phyloP scores from a whole-genome alignment of 371 early-diverging fungal genomes.

The Capniomyces stellatus region DNA sequence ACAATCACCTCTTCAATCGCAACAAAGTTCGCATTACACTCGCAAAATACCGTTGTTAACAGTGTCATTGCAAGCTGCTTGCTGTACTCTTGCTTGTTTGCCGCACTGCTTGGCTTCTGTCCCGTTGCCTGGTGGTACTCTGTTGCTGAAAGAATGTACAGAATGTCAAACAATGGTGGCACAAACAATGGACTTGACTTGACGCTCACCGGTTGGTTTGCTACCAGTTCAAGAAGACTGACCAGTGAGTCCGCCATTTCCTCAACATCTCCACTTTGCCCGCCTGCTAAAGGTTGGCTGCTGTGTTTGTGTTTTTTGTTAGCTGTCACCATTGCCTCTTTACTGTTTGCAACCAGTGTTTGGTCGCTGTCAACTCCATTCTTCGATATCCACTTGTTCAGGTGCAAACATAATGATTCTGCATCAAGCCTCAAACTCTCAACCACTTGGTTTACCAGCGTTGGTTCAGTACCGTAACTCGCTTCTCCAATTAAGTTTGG shows the following conservation, averaged over 20 bases:
- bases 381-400: not conserved
- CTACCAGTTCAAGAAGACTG: not conserved
- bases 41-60: slow-evolving; percentile 42
- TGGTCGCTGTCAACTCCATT: not conserved
- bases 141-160: slow-evolving; percentile 49
- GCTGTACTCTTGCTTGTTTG: slow-evolving; percentile 77
- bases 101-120: too few species aligned
- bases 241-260: not conserved
- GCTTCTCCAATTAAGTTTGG: too few species aligned
- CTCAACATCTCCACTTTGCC: too few species aligned
- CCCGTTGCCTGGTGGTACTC: too few species aligned
- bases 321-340: not conserved
- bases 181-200: slow-evolving; percentile 19
- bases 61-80: slow-evolving; percentile 69
- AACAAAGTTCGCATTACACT: slow-evolving; percentile 27
- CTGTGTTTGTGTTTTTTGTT: too few species aligned
- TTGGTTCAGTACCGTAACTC: too few species aligned
- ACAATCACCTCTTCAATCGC: slow-evolving; percentile 28
- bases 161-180: slow-evolving; percentile 49
- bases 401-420: not conserved
- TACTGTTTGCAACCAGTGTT: not conserved
- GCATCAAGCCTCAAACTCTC: not conserved
- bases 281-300: too few species aligned
- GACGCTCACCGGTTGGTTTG: not conserved
- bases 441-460: not conserved